Evolutionary conservation across 208 protist species (phyloP).

Genomic region (Crithidia mellificae): DNA sequence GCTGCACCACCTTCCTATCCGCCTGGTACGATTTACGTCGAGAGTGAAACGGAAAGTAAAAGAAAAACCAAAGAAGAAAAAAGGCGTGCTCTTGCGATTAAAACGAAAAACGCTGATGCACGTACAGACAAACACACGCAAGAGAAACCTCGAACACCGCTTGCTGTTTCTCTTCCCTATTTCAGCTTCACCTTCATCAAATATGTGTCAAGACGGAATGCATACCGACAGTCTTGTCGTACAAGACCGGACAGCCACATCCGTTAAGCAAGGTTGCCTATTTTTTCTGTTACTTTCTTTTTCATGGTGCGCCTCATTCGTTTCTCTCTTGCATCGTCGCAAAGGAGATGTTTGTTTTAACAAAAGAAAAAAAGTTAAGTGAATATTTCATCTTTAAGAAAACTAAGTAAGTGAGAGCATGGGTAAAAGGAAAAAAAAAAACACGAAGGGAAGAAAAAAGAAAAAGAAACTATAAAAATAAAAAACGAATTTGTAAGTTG

Average conservation of each 20-base stretch:
- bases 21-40: background rate
- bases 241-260: background rate
- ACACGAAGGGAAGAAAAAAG: background rate
- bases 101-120: background rate
- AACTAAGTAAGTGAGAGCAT: too few relatives aligned
- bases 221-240: background rate
- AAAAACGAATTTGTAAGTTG: background rate
- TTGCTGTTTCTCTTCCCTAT: conserved; percentile 4
- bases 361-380: background rate
- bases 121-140: background rate
- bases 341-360: background rate
- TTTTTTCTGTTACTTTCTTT: background rate
- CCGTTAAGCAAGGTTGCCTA: too few relatives aligned
- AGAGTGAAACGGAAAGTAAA: background rate
- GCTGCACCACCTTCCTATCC: background rate
- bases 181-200: background rate
- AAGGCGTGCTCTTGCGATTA: too few relatives aligned
- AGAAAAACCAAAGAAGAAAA: background rate
- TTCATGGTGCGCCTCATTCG: background rate
- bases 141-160: conserved; percentile 1
- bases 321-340: background rate
- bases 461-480: conserved; percentile 5
- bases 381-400: background rate
- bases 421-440: background rate
- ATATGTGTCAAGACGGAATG: background rate